Conservation (phyloP, 805 yeast genomes). For the Maudiozyma serrabonitensis region DNA sequence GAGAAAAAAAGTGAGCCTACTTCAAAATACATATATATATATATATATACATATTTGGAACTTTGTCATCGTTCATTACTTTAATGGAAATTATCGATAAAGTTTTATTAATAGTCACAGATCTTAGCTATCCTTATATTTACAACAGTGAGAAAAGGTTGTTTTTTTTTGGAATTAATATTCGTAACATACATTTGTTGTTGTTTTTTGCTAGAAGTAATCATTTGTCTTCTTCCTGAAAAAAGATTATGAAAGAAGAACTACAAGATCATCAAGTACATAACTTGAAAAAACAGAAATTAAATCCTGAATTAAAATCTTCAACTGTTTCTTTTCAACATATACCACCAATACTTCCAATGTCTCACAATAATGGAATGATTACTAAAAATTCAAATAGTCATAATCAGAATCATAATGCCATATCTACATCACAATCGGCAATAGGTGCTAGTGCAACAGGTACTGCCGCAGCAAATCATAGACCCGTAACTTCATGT, state of each 20-base stretch:
- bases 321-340: neutral
- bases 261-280: neutral
- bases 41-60: no score
- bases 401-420: neutral
- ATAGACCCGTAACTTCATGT: conserved; percentile 86
- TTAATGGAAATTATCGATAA: no score
- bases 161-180: no score
- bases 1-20: no score
- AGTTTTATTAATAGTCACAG: no score
- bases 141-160: no score
- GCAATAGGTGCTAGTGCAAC: neutral
- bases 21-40: no score
- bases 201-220: no score
- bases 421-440: neutral
- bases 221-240: no score
- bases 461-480: conserved; percentile 27
- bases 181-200: no score
- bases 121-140: no score
- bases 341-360: neutral
- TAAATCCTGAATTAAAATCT: neutral
- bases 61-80: no score
- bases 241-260: neutral
- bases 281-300: neutral
- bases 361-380: neutral
- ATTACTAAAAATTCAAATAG: neutral